Percentiles rank a stretch among this genome's conserved stretches.
These are phyloP conservation scores for Aotearoamyces nothofagi DNA, from an alignment of 2,329 filamentous ascomycete species.

Conservation along the genomic window DNA sequence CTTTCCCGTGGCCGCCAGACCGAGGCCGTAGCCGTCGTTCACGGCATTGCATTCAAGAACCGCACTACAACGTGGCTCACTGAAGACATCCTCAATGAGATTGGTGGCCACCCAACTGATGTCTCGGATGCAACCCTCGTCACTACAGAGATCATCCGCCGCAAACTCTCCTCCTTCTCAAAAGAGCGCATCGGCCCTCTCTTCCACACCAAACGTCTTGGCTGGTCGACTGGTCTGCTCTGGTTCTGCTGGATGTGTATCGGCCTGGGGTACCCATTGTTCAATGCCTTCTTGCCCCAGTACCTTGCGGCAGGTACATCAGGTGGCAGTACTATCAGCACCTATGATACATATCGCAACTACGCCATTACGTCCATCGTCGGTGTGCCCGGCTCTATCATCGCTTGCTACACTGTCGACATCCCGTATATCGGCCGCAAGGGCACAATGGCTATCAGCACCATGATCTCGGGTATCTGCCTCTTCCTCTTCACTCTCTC, in stretches of 20 bases:
- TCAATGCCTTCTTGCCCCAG: constrained; percentile 82
- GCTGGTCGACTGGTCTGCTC: constrained; percentile 36
- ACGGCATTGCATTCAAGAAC: constrained; percentile 64
- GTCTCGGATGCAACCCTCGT: constrained; percentile 5
- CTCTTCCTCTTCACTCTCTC: constrained; percentile 30
- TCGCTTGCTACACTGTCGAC: constrained; percentile 58
- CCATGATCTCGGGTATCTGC: constrained; percentile 42
- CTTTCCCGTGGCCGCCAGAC: constrained; percentile 61
- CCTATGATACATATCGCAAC: constrained; percentile 51
- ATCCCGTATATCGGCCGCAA: constrained; percentile 47
- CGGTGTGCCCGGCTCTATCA: constrained; percentile 58
- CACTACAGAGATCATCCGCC: constrained; percentile 9
- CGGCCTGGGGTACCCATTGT: constrained; percentile 76
- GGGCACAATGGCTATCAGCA: constrained; percentile 53
- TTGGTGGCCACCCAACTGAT: constrained; percentile 25
- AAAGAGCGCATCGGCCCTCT: constrained; percentile 51
- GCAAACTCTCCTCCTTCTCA: constrained; percentile 50
- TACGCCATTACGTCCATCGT: constrained; percentile 62
- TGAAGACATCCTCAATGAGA: constrained; percentile 46
- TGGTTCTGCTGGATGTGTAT: constrained; percentile 77
- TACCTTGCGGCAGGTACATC: constrained; percentile 50
- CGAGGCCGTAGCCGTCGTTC: constrained; percentile 67
- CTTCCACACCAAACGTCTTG: constrained; percentile 37
- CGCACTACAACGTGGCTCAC: constrained; percentile 60
- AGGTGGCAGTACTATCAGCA: constrained; percentile 21